Evolutionary conservation across 768 basidiomycete genomes (phyloP).

Genomic region (Rhizopogon vesiculosus): DNA sequence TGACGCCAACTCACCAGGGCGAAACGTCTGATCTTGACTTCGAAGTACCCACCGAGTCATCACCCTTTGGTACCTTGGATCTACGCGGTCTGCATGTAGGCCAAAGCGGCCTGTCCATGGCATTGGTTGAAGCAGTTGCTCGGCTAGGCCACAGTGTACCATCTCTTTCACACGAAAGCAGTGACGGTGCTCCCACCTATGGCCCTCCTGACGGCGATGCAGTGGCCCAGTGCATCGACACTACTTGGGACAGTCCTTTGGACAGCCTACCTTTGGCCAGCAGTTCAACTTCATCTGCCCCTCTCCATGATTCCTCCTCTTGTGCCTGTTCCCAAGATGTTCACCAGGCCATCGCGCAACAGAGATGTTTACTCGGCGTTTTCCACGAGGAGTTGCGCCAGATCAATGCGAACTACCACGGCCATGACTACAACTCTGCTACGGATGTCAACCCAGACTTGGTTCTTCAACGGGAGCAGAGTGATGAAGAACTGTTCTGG

Average conservation of each 20-base stretch:
- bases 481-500: constrained; percentile 28
- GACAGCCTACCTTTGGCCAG: constrained; percentile 25
- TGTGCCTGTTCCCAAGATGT: constrained; percentile 27
- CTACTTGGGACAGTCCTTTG: constrained; percentile 35
- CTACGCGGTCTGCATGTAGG: no score
- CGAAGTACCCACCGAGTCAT: background rate
- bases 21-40: constrained; percentile 5
- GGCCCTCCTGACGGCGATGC: constrained; percentile 21
- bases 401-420: constrained; percentile 12
- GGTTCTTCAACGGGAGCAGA: constrained; percentile 16
- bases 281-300: constrained; percentile 11
- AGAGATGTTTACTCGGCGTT: constrained; percentile 25
- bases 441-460: constrained; percentile 22
- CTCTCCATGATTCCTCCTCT: constrained; percentile 16
- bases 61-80: background rate
- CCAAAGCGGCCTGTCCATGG: background rate
- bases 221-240: constrained; percentile 32
- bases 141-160: constrained; percentile 3
- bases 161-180: constrained; percentile 9
- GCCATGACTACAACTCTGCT: constrained; percentile 22
- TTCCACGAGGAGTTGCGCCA: constrained; percentile 25
- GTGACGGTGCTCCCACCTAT: constrained; percentile 15
- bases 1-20: constrained; percentile 7
- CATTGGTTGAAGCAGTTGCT: background rate
- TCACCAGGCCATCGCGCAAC: constrained; percentile 27